Evolutionary conservation across 768 basidiomycete genomes (phyloP), one percentile per base, ranked within the genome.

Genomic region (Boletus fagicola): DNA sequence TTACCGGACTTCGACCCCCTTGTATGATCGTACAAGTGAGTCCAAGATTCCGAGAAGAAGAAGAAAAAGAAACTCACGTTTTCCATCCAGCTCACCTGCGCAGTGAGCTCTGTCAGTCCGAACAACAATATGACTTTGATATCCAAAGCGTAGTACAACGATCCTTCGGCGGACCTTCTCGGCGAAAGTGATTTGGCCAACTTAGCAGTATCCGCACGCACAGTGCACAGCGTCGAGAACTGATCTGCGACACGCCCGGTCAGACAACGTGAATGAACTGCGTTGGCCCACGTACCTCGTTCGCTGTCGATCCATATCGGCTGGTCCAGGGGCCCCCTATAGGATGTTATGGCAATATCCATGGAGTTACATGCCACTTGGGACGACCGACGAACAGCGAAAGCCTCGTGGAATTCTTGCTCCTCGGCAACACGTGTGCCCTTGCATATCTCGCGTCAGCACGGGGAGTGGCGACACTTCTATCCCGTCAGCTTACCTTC

Each of bases 61-160:
- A 36, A 13, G 22, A 50, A 24, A 4, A 77, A 28, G 26, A 20
- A 6, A 77, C 76, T 24, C 69, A 81, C 80, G 50, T 77, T 73
- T 43, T 82, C 80, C 59, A 72, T 67, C 82, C 82, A 84, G 26
- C 74, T 70, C 48, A 84, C 74, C 48, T 81, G 78, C 0, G 81
- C 82, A 56, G 75, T 77, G 58, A 83, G 64, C 57, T 84, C 83
- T 3, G 81, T 83, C 46, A 79, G 60, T 5, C 83, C 83, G 53
- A 84, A 82, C 9, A 78, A 66, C 24, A 84, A 58, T 11, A 83
- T 69, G 6, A 84, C 57, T 11, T 68, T 69, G 49, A 72, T 58
- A 16, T 72, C 71, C 42, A 71, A 54, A 18, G 56, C 58, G n/a
- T 61, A 69, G 43, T 73, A 72, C 60, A 49, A 8, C 24, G 56